Conservation (phyloP, 2,329 filamentous ascomycete species). For the Aspergillus sp. region DNA sequence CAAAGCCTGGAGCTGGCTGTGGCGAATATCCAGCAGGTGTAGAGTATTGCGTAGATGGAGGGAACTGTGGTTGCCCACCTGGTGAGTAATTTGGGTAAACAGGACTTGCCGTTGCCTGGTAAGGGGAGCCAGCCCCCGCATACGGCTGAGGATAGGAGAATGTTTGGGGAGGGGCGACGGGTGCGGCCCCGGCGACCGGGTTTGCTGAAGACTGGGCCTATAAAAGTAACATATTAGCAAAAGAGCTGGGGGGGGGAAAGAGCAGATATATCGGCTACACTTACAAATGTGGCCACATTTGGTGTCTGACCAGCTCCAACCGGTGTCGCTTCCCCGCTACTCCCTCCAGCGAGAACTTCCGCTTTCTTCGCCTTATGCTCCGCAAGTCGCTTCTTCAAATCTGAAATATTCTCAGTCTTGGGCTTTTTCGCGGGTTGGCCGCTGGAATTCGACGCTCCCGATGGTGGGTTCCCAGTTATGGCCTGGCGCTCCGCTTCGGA, state of each 20-base stretch:
- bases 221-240: slow-evolving; percentile 6
- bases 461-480: slow-evolving; percentile 78
- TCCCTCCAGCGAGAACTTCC: slow-evolving; percentile 57
- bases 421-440: slow-evolving; percentile 59
- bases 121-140: slow-evolving; percentile 40
- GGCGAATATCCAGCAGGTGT: slow-evolving; percentile 32
- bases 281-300: slow-evolving; percentile 59
- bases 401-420: slow-evolving; percentile 71
- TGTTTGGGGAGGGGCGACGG: slow-evolving; percentile 22
- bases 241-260: too few species aligned
- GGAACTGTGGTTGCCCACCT: slow-evolving; percentile 36
- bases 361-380: slow-evolving; percentile 70
- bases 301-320: slow-evolving; percentile 49
- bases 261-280: slow-evolving; percentile 24
- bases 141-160: slow-evolving; percentile 43
- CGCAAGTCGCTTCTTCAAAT: slow-evolving; percentile 76
- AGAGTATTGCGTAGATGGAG: slow-evolving; percentile 32
- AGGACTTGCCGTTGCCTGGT: slow-evolving; percentile 43
- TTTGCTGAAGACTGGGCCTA: slow-evolving; percentile 46
- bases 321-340: slow-evolving; percentile 60
- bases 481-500: slow-evolving; percentile 79
- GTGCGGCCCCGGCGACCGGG: slow-evolving; percentile 24
- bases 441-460: slow-evolving; percentile 53
- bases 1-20: slow-evolving; percentile 38
- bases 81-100: slow-evolving; percentile 38